Percentiles rank a stretch among this genome's conserved stretches.
phyloP scores from a whole-genome alignment of 148 eudicot genomes.

The Fallopia convolvulus region DNA sequence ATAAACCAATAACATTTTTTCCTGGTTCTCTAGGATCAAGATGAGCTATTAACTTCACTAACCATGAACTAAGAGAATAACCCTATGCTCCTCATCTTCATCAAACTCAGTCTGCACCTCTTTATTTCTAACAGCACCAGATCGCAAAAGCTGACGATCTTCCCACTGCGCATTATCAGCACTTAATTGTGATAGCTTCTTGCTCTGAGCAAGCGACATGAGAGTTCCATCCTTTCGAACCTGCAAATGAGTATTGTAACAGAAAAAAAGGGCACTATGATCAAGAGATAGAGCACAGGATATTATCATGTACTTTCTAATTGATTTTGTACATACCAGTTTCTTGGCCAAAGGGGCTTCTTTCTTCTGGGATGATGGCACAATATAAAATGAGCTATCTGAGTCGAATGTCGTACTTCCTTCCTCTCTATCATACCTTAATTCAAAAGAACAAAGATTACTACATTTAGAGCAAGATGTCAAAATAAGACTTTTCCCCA shows the following conservation, averaged over 20 bases:
- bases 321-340: conserved; percentile 44
- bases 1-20: conserved; percentile 5
- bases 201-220: conserved; percentile 95
- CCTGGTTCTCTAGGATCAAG: background rate
- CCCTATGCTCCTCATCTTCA: conserved; percentile 83
- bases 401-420: conserved; percentile 63
- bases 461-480: background rate
- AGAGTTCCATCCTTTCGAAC: conserved; percentile 77
- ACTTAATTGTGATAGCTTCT: conserved; percentile 74
- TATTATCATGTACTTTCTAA: background rate
- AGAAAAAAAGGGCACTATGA: background rate
- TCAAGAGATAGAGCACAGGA: background rate
- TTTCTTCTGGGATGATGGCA: conserved; percentile 69
- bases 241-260: conserved; percentile 28
- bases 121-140: conserved; percentile 94
- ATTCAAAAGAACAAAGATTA: conserved; percentile 14
- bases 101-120: conserved; percentile 98
- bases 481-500: background rate
- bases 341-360: conserved; percentile 74
- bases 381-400: conserved; percentile 76
- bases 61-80: conserved; percentile 96
- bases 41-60: conserved; percentile 9
- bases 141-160: conserved; percentile 85
- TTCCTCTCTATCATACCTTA: conserved; percentile 96
- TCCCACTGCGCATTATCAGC: conserved; percentile 99